A percentile compares a stretch with the other conserved stretches of the same genome.
Evolutionary conservation across 2,329 filamentous ascomycete species (phyloP).

Genomic region (Aspergillus phoenicis): DNA sequence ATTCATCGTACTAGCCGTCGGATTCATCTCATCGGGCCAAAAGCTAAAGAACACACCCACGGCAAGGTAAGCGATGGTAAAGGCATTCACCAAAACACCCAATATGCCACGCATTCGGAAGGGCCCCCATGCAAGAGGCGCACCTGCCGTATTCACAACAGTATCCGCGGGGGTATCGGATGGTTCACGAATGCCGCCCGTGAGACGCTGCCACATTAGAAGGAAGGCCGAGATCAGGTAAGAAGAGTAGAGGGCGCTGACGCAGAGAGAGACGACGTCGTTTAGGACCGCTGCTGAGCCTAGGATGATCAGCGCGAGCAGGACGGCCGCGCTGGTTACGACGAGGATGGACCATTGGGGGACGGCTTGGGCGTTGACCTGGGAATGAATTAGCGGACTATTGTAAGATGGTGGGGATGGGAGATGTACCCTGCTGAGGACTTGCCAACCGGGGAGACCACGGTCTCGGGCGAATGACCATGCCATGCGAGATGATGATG

Average conservation of each 20-base stretch:
- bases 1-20: conserved; percentile 6
- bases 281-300: conserved; percentile 3
- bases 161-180: not conserved
- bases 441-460: conserved; percentile 1
- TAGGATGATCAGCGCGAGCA: conserved; percentile 1
- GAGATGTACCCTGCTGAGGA: not conserved
- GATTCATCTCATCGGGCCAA: not conserved
- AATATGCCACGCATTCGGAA: not conserved
- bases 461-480: conserved; percentile 5
- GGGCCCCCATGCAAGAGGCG: conserved; percentile 3
- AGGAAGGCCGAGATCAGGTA: conserved; percentile 3
- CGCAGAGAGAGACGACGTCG: conserved; percentile 7
- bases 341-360: conserved; percentile 9
- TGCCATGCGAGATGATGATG: not conserved
- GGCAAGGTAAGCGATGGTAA: not conserved
- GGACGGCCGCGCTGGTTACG: not conserved
- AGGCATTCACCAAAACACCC: not conserved
- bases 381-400: not conserved
- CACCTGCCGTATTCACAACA: conserved; percentile 1
- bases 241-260: conserved; percentile 6
- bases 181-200: conserved; percentile 3
- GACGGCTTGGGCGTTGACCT: conserved; percentile 7
- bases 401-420: too few species aligned
- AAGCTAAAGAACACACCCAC: conserved; percentile 9
- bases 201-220: conserved; percentile 3